A percentile compares a stretch with the other conserved stretches of the same genome.
Conservation (phyloP, 257 asterid species). For the Craterostigma plantagineum region DNA sequence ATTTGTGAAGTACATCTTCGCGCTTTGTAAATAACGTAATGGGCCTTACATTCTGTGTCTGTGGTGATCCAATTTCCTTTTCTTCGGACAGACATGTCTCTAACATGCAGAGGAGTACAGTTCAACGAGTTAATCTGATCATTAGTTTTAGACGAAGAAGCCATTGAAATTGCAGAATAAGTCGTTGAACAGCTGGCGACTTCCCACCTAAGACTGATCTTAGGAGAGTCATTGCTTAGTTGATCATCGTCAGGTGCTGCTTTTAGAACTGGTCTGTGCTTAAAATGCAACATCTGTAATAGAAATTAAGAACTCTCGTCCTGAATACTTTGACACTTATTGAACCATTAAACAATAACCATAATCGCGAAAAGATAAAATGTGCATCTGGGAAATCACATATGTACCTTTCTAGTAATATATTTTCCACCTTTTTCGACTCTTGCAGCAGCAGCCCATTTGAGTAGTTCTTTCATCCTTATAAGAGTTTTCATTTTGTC, state of each 20-base stretch:
- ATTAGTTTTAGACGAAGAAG: no score
- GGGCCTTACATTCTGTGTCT: slow-evolving; percentile 57
- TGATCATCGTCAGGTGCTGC: slow-evolving; percentile 33
- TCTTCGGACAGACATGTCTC: slow-evolving; percentile 14
- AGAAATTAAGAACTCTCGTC: neutral
- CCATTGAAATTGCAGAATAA: slow-evolving; percentile 21
- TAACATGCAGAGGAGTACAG: slow-evolving; percentile 23
- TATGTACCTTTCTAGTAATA: slow-evolving; percentile 44
- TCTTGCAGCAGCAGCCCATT: slow-evolving; percentile 60
- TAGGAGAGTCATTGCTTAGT: slow-evolving; percentile 52
- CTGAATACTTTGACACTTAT: no score
- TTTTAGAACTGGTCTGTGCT: slow-evolving; percentile 22
- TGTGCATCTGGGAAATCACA: neutral
- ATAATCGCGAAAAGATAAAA: no score
- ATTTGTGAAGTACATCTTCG: no score
- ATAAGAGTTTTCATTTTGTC: slow-evolving; percentile 30
- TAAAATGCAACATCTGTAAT: slow-evolving; percentile 34
- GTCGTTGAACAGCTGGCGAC: slow-evolving; percentile 47
- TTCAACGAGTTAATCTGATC: slow-evolving; percentile 14
- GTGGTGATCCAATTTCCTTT: slow-evolving; percentile 68
- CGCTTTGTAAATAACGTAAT: no score
- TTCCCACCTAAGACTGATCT: slow-evolving; percentile 69
- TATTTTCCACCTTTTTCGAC: slow-evolving; percentile 39
- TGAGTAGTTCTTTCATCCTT: slow-evolving; percentile 50
- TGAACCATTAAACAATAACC: no score